Conservation (phyloP, 345 rosid genomes). For the Citrus maxima region DNA sequence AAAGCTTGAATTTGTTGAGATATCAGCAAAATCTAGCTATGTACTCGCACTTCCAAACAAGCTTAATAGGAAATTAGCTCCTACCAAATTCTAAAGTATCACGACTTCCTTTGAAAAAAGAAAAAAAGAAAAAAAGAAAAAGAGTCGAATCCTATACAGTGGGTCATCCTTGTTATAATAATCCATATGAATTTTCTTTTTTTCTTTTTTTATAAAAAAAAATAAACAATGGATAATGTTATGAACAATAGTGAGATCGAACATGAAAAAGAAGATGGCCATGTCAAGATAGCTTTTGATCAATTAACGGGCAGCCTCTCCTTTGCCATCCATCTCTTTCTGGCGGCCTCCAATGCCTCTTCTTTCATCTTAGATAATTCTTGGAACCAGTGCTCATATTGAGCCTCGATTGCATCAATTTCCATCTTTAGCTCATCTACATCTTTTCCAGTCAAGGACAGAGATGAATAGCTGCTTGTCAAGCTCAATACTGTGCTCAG, state of each 20-base stretch:
- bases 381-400: slow-evolving; percentile 52
- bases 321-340: slow-evolving; percentile 55
- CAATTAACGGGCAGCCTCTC: slow-evolving; percentile 26
- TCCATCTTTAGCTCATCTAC: slow-evolving; percentile 52
- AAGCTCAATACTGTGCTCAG: slow-evolving; percentile 29
- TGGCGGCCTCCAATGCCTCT: slow-evolving; percentile 62
- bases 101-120: slow-evolving; percentile 13
- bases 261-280: neutral
- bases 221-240: neutral
- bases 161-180: slow-evolving; percentile 2
- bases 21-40: neutral
- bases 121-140: too few species aligned
- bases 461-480: slow-evolving; percentile 35
- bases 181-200: neutral
- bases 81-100: neutral
- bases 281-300: neutral
- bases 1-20: neutral
- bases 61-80: neutral
- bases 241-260: neutral
- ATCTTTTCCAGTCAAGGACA: slow-evolving; percentile 25
- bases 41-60: neutral
- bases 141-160: slow-evolving; percentile 10
- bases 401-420: slow-evolving; percentile 60
- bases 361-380: slow-evolving; percentile 64
- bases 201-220: neutral